phyloP scores from a whole-genome alignment of 306 rosid species.

The Medicago lupulina region DNA sequence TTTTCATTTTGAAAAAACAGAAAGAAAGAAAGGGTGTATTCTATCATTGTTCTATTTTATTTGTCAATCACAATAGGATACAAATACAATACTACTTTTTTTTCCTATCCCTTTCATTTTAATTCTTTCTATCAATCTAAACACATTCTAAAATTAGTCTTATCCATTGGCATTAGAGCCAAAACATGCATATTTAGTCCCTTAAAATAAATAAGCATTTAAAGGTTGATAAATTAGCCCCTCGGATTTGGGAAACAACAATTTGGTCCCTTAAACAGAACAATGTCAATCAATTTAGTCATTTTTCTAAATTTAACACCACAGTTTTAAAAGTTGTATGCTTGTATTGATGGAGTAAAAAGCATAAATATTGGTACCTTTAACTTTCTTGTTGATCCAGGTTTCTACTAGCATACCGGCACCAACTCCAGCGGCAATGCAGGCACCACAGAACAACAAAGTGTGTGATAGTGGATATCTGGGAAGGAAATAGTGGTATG shows the following conservation, averaged over 20 bases:
- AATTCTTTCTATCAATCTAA: background rate
- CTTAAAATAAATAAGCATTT: background rate
- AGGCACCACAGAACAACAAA: constrained; percentile 60
- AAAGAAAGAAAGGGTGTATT: background rate
- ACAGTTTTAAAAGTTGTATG: background rate
- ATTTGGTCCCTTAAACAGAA: no score
- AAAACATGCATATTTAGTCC: background rate
- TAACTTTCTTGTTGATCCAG: constrained; percentile 81
- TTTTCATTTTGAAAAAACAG: background rate
- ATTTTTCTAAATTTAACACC: background rate
- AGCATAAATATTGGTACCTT: constrained; percentile 52
- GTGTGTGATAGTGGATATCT: constrained; percentile 58
- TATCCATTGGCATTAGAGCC: background rate
- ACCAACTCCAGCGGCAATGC: constrained; percentile 74
- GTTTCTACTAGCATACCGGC: constrained; percentile 87
- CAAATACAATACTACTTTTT: background rate
- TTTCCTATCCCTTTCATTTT: background rate
- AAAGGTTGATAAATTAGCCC: background rate
- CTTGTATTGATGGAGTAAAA: background rate
- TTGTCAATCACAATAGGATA: background rate
- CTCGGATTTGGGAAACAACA: background rate
- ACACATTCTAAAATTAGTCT: no score
- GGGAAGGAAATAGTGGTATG: constrained; percentile 81
- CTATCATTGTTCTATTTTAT: background rate
- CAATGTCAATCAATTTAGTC: no score